phyloP scores from a whole-genome alignment of 1,284 basidiomycete species.

The Erythrobasidium hasegawianum region DNA sequence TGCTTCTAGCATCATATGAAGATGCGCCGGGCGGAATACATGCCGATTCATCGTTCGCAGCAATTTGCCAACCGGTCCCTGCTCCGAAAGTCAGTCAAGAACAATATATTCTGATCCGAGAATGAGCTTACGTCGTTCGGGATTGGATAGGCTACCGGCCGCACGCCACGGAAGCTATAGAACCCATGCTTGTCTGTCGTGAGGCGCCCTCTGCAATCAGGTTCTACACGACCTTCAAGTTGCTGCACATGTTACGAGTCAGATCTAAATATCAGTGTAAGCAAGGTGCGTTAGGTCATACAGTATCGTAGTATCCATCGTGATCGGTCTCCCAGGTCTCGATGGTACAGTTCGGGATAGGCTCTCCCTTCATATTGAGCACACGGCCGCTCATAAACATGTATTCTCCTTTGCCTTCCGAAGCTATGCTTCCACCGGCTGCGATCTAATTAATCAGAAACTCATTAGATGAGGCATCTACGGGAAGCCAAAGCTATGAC shows the following conservation, averaged over 20 bases:
- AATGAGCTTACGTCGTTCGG: slow-evolving; percentile 61
- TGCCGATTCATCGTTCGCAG: slow-evolving; percentile 63
- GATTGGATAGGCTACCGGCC: slow-evolving; percentile 74
- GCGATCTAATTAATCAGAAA: slow-evolving; percentile 52
- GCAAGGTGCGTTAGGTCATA: not conserved
- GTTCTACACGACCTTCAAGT: slow-evolving; percentile 59
- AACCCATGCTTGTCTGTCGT: slow-evolving; percentile 52
- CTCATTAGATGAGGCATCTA: not conserved
- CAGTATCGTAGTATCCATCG: slow-evolving; percentile 57
- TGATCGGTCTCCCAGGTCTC: slow-evolving; percentile 86
- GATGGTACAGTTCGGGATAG: slow-evolving; percentile 57
- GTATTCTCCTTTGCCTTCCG: slow-evolving; percentile 75
- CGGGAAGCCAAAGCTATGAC: not conserved
- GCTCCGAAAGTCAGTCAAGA: not conserved
- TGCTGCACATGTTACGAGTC: slow-evolving; percentile 50
- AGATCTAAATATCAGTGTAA: not conserved
- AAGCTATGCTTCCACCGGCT: slow-evolving; percentile 63
- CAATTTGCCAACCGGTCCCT: slow-evolving; percentile 70
- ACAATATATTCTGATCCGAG: not conserved
- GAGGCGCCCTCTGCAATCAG: slow-evolving; percentile 74
- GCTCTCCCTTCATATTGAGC: slow-evolving; percentile 51
- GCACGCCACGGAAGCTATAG: slow-evolving; percentile 64
- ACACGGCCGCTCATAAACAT: slow-evolving; percentile 73
- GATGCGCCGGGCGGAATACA: slow-evolving; percentile 70
- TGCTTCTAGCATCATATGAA: slow-evolving; percentile 68